phyloP scores from a whole-genome alignment of 345 rosid species.

The Citrus maxima region DNA sequence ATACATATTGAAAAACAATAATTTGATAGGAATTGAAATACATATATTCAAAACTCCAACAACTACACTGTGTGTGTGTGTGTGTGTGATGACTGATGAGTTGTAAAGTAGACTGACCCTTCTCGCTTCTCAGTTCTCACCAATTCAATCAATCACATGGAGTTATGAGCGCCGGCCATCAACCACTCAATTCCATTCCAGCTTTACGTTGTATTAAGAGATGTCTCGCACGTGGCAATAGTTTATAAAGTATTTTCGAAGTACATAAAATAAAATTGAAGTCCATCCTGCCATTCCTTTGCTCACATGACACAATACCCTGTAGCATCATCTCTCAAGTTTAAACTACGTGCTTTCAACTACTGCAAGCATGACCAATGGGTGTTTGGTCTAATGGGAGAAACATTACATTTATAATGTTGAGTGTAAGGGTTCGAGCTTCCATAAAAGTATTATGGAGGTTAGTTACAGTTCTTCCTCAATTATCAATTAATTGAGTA shows the following conservation, averaged over 20 bases:
- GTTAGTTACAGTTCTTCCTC: no score
- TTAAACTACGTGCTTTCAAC: constrained; percentile 4
- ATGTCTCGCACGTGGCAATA: not conserved
- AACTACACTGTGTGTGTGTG: not conserved
- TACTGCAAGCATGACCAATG: not conserved
- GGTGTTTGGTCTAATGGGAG: no score
- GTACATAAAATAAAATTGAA: not conserved
- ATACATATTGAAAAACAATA: no score
- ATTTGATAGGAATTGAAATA: not conserved
- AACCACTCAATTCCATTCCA: not conserved
- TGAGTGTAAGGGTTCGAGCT: no score
- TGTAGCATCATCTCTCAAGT: not conserved
- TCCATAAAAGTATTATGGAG: no score
- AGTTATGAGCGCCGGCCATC: not conserved
- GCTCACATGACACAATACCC: not conserved
- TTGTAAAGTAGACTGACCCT: no score
- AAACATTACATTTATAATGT: no score
- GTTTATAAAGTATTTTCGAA: not conserved
- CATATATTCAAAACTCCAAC: no score
- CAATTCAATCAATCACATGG: no score
- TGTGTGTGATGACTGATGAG: no score
- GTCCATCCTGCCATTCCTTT: not conserved
- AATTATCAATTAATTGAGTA: no score
- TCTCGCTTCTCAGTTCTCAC: no score
- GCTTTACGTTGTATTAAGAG: not conserved